phyloP scores from a whole-genome alignment of 768 basidiomycete genomes.

The Omphalotus guepiniiformis region DNA sequence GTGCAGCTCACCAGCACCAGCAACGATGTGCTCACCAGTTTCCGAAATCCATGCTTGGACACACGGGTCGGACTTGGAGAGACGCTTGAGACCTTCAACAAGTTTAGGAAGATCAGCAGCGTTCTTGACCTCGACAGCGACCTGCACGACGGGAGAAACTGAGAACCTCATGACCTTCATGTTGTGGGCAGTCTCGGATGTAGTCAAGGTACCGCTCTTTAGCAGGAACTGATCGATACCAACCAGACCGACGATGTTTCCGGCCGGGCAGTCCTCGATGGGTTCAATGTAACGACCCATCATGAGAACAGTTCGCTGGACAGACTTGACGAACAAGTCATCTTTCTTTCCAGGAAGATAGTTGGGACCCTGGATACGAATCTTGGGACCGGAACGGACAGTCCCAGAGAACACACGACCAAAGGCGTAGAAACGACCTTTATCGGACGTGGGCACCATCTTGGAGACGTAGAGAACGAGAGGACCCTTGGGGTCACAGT shows the following conservation, averaged over 20 bases:
- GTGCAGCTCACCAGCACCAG: conserved; percentile 98
- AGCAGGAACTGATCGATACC: conserved; percentile 99
- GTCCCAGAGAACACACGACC: conserved; percentile 99
- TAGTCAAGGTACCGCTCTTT: conserved; percentile 97
- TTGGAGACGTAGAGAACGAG: conserved; percentile 98
- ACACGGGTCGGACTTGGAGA: conserved; percentile 99
- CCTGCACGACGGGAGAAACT: conserved; percentile 98
- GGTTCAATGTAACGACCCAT: conserved; percentile 99
- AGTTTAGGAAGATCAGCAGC: conserved; percentile 98
- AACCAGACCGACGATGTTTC: conserved; percentile 98
- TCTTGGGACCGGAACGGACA: conserved; percentile 94
- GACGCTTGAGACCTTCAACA: conserved; percentile 99
- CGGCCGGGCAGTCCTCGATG: conserved; percentile 98
- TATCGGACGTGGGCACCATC: conserved; percentile 99
- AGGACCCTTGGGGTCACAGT: conserved; percentile 95
- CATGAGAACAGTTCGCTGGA: conserved; percentile 99
- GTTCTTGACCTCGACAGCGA: conserved; percentile 99
- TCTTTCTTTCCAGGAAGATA: conserved; percentile 99
- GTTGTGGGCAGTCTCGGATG: conserved; percentile 98
- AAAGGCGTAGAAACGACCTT: conserved; percentile 99
- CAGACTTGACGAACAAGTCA: conserved; percentile 94
- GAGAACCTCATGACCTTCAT: conserved; percentile 99
- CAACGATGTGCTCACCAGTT: conserved; percentile 97
- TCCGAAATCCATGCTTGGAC: conserved; percentile 93
- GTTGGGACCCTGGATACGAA: conserved; percentile 99